Conservation (phyloP, 768 basidiomycete genomes). For the Cubamyces sp. region DNA sequence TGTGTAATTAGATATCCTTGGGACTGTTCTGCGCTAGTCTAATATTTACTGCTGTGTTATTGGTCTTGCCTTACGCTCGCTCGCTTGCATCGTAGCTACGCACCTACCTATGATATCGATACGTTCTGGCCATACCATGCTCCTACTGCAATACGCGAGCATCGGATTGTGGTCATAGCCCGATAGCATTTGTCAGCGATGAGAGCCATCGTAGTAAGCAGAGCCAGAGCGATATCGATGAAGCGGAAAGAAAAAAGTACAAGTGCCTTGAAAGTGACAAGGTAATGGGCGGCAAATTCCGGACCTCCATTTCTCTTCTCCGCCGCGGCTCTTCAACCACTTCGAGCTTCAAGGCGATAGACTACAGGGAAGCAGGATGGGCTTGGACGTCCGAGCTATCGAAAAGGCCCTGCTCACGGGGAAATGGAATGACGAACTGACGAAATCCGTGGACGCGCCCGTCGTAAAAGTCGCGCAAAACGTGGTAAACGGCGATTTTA, state of each 20-base stretch:
- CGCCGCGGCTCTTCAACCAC: slow-evolving; percentile 11
- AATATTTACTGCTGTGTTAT: neutral
- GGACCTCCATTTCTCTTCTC: slow-evolving; percentile 21
- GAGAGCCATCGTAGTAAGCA: slow-evolving; percentile 1
- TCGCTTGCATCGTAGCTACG: neutral
- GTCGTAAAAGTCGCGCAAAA: slow-evolving; percentile 51
- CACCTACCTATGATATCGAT: no score
- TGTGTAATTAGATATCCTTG: slow-evolving; percentile 8
- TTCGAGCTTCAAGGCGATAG: slow-evolving; percentile 15
- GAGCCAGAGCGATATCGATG: slow-evolving; percentile 16
- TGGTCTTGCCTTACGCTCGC: neutral
- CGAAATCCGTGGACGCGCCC: slow-evolving; percentile 19
- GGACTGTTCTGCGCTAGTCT: slow-evolving; percentile 1
- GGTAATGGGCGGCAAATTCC: slow-evolving; percentile 24
- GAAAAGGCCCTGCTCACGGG: slow-evolving; percentile 65
- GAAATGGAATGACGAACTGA: slow-evolving; percentile 38
- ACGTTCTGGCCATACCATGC: neutral
- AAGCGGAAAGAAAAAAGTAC: slow-evolving; percentile 12
- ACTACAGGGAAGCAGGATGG: slow-evolving; percentile 22
- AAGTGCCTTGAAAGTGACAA: slow-evolving; percentile 16
- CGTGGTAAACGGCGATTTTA: slow-evolving; percentile 64
- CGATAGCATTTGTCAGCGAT: slow-evolving; percentile 10
- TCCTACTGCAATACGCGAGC: neutral
- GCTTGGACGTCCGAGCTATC: slow-evolving; percentile 35
- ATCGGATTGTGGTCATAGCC: neutral